Base-by-base conservation (phyloP, 176 grass and related monocot species). In the Carex scoparia region DNA sequence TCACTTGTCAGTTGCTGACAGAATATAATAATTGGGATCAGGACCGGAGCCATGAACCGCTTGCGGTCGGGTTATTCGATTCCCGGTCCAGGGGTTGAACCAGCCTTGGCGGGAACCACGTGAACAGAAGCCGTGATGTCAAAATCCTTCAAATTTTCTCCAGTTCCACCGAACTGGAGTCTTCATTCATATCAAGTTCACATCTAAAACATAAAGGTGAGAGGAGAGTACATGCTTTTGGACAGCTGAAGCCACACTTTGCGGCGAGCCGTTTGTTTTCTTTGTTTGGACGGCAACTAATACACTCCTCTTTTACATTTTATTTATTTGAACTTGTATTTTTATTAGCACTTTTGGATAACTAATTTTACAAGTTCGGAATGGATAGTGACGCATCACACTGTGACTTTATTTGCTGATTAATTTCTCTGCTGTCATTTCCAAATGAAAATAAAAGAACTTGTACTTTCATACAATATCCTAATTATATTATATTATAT, bases 1-100 rank as follows among this genome's bases (percentile, higher is more conserved):
- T 65, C 79, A 83, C 23, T 18, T 65, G 81, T 83, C 81, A 83
- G 81, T 69, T 55, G 81, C 62, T 83, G 81, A 83, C 81, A 69
- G 81, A 68, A 83, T 69, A 83, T 69, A 83, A 81, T 81, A 38
- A 81, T 81, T 81, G 79, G 55, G 79, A 23, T 57, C 79, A 81
- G 33, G 40, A 69, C 81, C 63, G 40, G 42, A 83, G 7, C 15
- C 7, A 16, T 33, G 40, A 69, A 51, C 61, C 58, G 7, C 61
- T 32, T 9, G 4, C 62, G 81, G 81, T 68, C 23, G 3, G 81
- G 38, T 69, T 62, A 31, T 19, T 64, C 5, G 4, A 42, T 65
- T 48, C 15, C 59, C 79, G 40, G 59, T 67, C 37, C 1, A 82
- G 33, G 18, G 12, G 42, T 69, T 44, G 63, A 83, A 69, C 64